Conservation (phyloP, 179 eudicot species). For the Beta lomatogona region DNA sequence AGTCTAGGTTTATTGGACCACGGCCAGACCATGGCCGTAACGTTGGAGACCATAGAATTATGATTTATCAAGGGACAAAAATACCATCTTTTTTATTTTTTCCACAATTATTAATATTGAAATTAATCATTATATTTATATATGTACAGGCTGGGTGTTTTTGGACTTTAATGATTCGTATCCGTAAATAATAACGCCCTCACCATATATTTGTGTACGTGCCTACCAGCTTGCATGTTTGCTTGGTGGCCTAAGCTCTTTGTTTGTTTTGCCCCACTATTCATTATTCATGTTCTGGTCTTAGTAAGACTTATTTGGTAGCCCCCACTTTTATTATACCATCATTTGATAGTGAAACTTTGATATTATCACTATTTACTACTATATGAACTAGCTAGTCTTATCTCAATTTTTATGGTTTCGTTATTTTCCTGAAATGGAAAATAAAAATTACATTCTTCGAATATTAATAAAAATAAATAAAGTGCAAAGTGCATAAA, state of each 20-base stretch:
- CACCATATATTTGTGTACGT: background rate
- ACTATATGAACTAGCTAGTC: background rate
- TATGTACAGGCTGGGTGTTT: constrained; percentile 8
- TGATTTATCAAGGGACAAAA: background rate
- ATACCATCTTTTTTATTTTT: background rate
- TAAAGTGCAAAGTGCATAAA: background rate
- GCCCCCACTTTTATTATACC: constrained; percentile 1
- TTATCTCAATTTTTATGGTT: background rate
- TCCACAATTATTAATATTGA: background rate
- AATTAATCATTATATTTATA: background rate
- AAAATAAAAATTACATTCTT: too few relatives aligned
- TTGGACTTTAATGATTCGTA: background rate
- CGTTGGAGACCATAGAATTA: constrained; percentile 3
- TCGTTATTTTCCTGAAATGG: background rate
- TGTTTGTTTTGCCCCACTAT: constrained; percentile 7
- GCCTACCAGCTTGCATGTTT: constrained; percentile 18
- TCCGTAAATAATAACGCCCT: too few relatives aligned
- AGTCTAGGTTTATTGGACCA: constrained; percentile 4
- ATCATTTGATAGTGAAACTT: too few relatives aligned
- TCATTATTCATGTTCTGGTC: background rate
- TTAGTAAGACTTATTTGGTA: background rate
- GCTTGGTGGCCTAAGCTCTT: background rate
- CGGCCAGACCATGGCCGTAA: background rate
- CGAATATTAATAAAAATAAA: background rate
- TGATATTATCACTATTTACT: too few relatives aligned